Evolutionary conservation across 345 rosid species (phyloP), one percentile per base, ranked within the genome.

Genomic region (Hibiscus tridactylites): DNA sequence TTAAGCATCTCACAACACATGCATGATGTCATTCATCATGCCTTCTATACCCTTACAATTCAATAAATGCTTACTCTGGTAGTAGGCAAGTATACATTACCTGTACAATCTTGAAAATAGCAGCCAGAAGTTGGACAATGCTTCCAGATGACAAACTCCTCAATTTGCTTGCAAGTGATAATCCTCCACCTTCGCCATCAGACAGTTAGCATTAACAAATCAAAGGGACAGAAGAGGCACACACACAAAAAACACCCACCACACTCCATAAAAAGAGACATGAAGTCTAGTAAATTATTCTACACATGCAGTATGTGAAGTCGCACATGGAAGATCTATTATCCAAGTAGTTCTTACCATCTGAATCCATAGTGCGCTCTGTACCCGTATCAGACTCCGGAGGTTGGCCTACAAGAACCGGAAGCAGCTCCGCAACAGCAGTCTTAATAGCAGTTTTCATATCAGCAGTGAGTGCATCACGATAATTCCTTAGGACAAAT

Each of bases 391-490:
- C 92, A 71, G 88, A 85, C 70, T 95, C 97, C 47, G 80, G 62
- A 44, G 92, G 84, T 76, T 86, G 85, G 31, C 86, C 77, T 73
- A 88, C 81, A 76, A 95, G 96, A 80, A 86, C 58, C 12, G 97
- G 97, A 79, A 94, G 96, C 76, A 95, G 85, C 81, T 92, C 97
- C 50, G 96, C 99, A 29, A 95, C 99, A 5, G 91, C 90, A 68
- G 84, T 87, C 91, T 95, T 95, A 61, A 95, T 95, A 71, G 99
- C 87, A 70, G 84, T 82, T 88, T 95, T 95, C 97, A 95, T 92
- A 83, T 89, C 90, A 8, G 92, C 89, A 35, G 97, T 95, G 72
- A 95, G 90, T 60, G 91, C 86, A 66, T 95, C 99, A 12, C 89
- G 97, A 74, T 95, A 95, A 35, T 84, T 79, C 80, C 98, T 90